Evolutionary conservation across 2,329 filamentous ascomycete genomes (phyloP), one percentile per base, ranked within the genome.

Genomic region (Aspergillus aculeatus): DNA sequence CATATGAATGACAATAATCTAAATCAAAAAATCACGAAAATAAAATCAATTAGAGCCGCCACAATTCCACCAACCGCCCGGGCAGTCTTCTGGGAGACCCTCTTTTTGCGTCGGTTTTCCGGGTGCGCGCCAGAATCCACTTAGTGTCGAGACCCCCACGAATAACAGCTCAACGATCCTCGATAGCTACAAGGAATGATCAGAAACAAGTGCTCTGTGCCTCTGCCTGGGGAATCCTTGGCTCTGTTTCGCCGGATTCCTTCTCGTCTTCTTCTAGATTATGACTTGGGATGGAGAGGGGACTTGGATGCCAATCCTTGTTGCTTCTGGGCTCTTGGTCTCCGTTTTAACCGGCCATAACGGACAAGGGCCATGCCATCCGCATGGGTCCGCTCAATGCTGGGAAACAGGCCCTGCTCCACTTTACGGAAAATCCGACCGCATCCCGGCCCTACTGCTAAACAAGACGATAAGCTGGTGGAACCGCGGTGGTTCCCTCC

Each of bases 131-230:
- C 47, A 16, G n/a, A 52, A 48, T 44, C 59, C 59, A 61, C 59
- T 59, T 62, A 47, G 62, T 54, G 50, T 53, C 54, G 21, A 51
- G 55, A 53, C 47, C 63, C 58, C 63, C 63, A 54, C 63, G 63
- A 64, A 64, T 62, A 51, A 60, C 58, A 41, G 56, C 53, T 52
- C 23, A 31, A 50, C 38, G 59, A 61, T 61, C 56, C 58, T 60
- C 56, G 58, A 60, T 57, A 50, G 48, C 49, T 47, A 38, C 38
- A 55, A 56, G 19, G 49, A 55, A 26, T 53, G 32, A 47, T 58
- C 47, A 50, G 56, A 58, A 48, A 50, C 48, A 47, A 47, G 26
- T 19, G 50, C 29, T 38, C 56, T 47, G 54, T 49, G 55, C 26
- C 49, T 47, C 23, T 23, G 47, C 31, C 47, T 56, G 24, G 48